A percentile compares a stretch with the other conserved stretches of the same genome.
phyloP scores from a whole-genome alignment of 208 protist genomes.

The Porcisia hertigi region DNA sequence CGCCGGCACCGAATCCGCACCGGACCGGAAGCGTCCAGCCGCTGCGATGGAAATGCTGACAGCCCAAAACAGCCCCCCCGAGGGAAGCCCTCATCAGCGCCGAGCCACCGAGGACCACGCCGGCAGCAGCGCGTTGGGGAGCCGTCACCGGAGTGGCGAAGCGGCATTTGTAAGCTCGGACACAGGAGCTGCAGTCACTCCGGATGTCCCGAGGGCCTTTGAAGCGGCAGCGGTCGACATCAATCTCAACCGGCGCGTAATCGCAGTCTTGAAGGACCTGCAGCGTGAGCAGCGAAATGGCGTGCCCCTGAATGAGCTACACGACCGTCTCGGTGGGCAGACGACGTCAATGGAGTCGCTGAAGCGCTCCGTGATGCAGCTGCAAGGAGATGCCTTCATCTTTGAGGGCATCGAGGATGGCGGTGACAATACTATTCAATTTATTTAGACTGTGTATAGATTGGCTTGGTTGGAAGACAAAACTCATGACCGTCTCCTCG shows the following conservation, averaged over 20 bases:
- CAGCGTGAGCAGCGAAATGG: slow-evolving; percentile 66
- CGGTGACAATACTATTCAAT: slow-evolving; percentile 69
- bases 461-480: background rate
- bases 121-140: background rate
- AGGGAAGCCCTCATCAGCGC: background rate
- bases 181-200: background rate
- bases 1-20: background rate
- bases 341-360: slow-evolving; percentile 39
- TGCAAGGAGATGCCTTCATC: slow-evolving; percentile 77
- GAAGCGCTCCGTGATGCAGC: slow-evolving; percentile 42
- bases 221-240: slow-evolving; percentile 13
- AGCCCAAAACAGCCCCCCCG: background rate
- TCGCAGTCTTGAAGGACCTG: slow-evolving; percentile 54
- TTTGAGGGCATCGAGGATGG: slow-evolving; percentile 63
- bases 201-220: slow-evolving; percentile 1
- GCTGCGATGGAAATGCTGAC: slow-evolving; percentile 10
- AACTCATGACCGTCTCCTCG: background rate
- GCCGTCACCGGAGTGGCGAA: background rate
- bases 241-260: slow-evolving; percentile 38
- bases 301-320: slow-evolving; percentile 57
- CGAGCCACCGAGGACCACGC: background rate
- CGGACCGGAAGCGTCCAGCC: slow-evolving; percentile 27
- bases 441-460: slow-evolving; percentile 40
- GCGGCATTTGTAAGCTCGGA: background rate
- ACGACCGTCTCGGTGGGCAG: slow-evolving; percentile 38